Conservation (phyloP, 1,284 basidiomycete species). For the Apiotrichum sp. region DNA sequence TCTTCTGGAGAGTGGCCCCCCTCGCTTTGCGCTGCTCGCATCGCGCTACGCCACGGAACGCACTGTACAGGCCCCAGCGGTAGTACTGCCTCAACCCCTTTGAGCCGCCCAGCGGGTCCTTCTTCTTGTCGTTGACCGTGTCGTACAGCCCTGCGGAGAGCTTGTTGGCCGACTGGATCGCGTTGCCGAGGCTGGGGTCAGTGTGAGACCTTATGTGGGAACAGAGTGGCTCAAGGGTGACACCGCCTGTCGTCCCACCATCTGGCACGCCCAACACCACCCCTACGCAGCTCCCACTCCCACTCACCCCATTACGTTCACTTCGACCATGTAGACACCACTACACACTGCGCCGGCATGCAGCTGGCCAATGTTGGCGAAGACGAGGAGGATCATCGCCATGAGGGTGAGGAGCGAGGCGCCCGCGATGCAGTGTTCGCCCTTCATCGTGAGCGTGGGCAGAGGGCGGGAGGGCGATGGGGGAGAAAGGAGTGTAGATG, state of each 20-base stretch:
- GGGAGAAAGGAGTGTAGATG: too few species aligned
- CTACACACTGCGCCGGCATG: constrained; percentile 27
- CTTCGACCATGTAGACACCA: constrained; percentile 37
- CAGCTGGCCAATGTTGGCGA: constrained; percentile 43
- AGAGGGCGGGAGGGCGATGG: too few species aligned
- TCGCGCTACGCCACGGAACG: constrained; percentile 11
- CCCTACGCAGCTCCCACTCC: not conserved
- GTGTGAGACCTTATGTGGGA: not conserved
- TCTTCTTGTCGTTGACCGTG: constrained; percentile 8
- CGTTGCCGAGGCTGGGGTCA: constrained; percentile 30
- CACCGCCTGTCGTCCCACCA: too few species aligned
- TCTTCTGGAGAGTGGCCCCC: too few species aligned
- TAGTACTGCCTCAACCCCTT: constrained; percentile 42
- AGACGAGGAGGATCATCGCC: constrained; percentile 41
- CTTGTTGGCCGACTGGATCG: constrained; percentile 28
- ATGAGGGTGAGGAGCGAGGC: constrained; percentile 37
- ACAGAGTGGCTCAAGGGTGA: too few species aligned
- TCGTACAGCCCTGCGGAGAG: constrained; percentile 10
- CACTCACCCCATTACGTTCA: constrained; percentile 42
- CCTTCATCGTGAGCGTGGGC: constrained; percentile 24
- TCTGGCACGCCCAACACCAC: not conserved
- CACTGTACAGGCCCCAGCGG: constrained; percentile 44
- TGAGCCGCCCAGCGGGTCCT: constrained; percentile 26
- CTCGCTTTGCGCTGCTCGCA: too few species aligned
- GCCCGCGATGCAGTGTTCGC: constrained; percentile 44